Evolutionary conservation across 2,329 filamentous ascomycete genomes (phyloP).

Genomic region (Kalmusia sp.): DNA sequence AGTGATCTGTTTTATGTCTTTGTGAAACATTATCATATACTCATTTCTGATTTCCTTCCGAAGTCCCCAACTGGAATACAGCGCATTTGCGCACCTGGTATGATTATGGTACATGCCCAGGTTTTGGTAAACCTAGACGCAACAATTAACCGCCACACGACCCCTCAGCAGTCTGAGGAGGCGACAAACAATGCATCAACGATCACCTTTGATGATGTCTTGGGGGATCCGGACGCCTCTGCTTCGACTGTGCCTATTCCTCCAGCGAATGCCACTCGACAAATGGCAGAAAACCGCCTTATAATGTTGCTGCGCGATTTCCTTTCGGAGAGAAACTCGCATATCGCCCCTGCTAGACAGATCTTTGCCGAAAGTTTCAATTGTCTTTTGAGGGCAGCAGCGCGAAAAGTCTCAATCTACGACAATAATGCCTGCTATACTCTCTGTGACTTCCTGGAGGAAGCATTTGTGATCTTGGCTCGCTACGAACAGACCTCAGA

Average conservation of each 20-base stretch:
- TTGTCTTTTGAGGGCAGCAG: constrained; percentile 73
- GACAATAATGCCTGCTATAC: constrained; percentile 86
- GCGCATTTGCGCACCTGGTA: constrained; percentile 73
- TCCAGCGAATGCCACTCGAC: constrained; percentile 73
- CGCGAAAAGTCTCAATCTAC: constrained; percentile 78
- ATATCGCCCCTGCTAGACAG: constrained; percentile 65
- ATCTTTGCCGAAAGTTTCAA: constrained; percentile 81
- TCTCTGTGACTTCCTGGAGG: constrained; percentile 89
- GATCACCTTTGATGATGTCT: constrained; percentile 71
- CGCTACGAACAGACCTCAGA: constrained; percentile 62
- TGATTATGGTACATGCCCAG: constrained; percentile 83
- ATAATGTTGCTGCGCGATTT: constrained; percentile 84
- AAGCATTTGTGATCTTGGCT: constrained; percentile 72
- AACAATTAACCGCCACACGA: constrained; percentile 77
- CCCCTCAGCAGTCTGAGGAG: constrained; percentile 45
- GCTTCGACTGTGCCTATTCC: constrained; percentile 68
- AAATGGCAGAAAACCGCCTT: constrained; percentile 88
- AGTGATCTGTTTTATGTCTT: constrained; percentile 93
- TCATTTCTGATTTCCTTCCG: constrained; percentile 70
- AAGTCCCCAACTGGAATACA: constrained; percentile 59
- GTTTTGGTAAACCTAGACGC: constrained; percentile 80
- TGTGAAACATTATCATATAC: constrained; percentile 83
- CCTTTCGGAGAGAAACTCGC: constrained; percentile 66
- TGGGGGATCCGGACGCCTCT: constrained; percentile 70
- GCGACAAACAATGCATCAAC: constrained; percentile 50